phyloP scores from a whole-genome alignment of 129 eudicot species.

The Flaveria robusta region DNA sequence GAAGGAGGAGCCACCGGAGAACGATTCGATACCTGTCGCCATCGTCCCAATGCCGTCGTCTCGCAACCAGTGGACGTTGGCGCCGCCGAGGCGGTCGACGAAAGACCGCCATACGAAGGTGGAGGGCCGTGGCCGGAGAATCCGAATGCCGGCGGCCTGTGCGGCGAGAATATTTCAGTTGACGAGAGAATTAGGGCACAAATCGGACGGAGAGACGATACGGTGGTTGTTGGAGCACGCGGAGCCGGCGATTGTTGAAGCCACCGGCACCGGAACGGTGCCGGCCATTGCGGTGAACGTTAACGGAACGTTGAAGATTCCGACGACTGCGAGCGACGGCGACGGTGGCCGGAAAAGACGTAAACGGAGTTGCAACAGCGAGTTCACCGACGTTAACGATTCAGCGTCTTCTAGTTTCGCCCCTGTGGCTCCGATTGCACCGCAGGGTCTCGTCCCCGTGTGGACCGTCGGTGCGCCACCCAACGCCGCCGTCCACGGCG shows the following conservation, averaged over 20 bases:
- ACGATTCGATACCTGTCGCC: constrained; percentile 29
- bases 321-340: constrained; percentile 46
- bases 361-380: constrained; percentile 60
- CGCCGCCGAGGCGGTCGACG: constrained; percentile 48
- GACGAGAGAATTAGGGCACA: constrained; percentile 78
- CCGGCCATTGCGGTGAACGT: constrained; percentile 93
- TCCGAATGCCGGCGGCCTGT: constrained; percentile 89
- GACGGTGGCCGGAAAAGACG: constrained; percentile 37
- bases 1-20: constrained; percentile 56
- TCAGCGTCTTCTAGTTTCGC: constrained; percentile 52
- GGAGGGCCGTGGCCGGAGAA: constrained; percentile 90
- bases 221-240: constrained; percentile 85
- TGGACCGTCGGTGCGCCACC: constrained; percentile 55
- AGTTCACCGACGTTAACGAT: constrained; percentile 55
- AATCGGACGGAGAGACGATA: constrained; percentile 84
- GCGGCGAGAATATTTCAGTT: constrained; percentile 85
- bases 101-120: constrained; percentile 93
- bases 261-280: constrained; percentile 87
- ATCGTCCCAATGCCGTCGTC: constrained; percentile 26
- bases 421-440: constrained; percentile 62
- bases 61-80: constrained; percentile 19
- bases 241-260: constrained; percentile 80
- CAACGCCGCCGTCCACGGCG: constrained; percentile 33
- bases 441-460: constrained; percentile 67
- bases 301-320: constrained; percentile 76